Base-by-base conservation (phyloP, 371 early-diverging fungal species). In the Zopfochytrium polystomum region DNA sequence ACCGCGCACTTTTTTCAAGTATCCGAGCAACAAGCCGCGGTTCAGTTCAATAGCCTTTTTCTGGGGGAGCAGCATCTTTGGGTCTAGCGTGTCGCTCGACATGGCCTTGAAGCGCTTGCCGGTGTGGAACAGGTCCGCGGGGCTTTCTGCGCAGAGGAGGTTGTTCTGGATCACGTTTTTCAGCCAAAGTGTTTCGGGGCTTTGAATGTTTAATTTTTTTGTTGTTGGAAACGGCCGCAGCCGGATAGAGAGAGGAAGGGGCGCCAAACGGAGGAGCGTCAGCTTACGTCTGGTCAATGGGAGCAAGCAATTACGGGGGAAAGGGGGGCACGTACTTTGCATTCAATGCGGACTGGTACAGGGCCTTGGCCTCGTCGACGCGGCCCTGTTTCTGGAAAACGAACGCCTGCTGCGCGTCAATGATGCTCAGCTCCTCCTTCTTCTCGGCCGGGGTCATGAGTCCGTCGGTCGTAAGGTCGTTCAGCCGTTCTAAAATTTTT, bases 91-190 rank as follows among this genome's bases (percentile, higher is more conserved):
- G 56, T 81, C 78, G 29, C 75, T 69, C 7, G 77, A 75, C 2
- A 87, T 83, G 3, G 74, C 55, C 60, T 81, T 80, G 38, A 86
- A 67, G 65, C 83, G 80, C 53, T 82, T 80, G 46, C 76, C 68
- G 15, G 81, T 81, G 60, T 87, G 85, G 49, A 79, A 80, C 22
- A 84, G 52, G 48, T 85, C 85, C 15, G 77, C 67, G 46, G 77
- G 72, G 58, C 81, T 77, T 34, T 82, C 76, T 18, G 85, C 55
- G 1, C 82, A 75, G 6, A 82, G 80, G 43, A 85, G 58, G 63
- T 90, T 90, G 74, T 88, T 89, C n/a, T 53, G 85, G 79, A 4
- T 82, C 87, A 23, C 88, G 78, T 1, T 85, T 85, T 0, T 80
- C 75, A 9, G 83, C 77, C 23, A 78, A 75, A 5, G 72, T 71